A percentile compares a stretch with the other conserved stretches of the same genome.
Evolutionary conservation across 441 rosid species (phyloP).

Genomic region (Aleurites moluccanus): DNA sequence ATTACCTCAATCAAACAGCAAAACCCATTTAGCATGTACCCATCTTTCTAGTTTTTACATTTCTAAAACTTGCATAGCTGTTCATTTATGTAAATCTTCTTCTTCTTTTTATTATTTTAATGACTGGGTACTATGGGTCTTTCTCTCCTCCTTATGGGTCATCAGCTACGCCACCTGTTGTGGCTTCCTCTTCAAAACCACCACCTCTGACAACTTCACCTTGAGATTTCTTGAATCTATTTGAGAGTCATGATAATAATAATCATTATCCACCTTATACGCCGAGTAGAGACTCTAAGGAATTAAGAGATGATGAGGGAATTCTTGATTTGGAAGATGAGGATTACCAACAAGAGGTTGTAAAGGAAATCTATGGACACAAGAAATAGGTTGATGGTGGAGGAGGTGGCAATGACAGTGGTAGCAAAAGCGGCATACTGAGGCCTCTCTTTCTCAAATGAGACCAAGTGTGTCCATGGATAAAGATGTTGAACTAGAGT

Average conservation of each 20-base stretch:
- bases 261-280: constrained; percentile 45
- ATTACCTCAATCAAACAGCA: not conserved
- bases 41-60: not conserved
- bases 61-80: not conserved
- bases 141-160: constrained; percentile 38
- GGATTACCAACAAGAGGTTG: constrained; percentile 58
- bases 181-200: constrained; percentile 54
- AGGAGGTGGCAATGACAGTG: constrained; percentile 14
- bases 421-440: constrained; percentile 18
- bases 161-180: constrained; percentile 26
- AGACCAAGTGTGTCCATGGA: constrained; percentile 54
- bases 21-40: not conserved
- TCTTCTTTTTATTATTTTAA: no score
- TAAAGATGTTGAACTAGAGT: constrained; percentile 37
- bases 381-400: constrained; percentile 42
- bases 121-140: constrained; percentile 39
- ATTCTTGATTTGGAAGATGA: constrained; percentile 95
- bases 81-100: no score
- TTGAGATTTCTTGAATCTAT: no score
- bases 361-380: constrained; percentile 63
- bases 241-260: constrained; percentile 41
- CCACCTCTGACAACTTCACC: constrained; percentile 69
- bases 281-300: constrained; percentile 69
- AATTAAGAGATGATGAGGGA: constrained; percentile 86
- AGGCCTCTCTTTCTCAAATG: constrained; percentile 53